phyloP scores from a whole-genome alignment of 2,329 filamentous ascomycete species.

The Botrytis porri region DNA sequence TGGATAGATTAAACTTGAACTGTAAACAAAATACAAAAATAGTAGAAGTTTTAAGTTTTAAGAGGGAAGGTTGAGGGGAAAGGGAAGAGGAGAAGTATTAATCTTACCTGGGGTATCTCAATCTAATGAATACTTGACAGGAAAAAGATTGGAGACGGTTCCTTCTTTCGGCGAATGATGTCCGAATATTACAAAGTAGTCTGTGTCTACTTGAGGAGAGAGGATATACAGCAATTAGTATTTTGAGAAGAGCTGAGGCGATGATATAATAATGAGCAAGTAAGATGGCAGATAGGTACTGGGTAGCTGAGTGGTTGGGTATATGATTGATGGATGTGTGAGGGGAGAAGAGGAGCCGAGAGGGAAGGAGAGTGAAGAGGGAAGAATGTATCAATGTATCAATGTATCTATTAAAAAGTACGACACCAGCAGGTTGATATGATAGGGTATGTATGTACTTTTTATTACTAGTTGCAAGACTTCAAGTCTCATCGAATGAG shows the following conservation, averaged over 20 bases:
- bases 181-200: neutral
- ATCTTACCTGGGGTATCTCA: slow-evolving; percentile 13
- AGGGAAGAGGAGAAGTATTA: neutral
- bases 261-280: neutral
- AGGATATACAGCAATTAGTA: neutral
- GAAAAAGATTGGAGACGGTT: neutral
- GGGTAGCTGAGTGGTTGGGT: too few species aligned
- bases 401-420: neutral
- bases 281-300: neutral
- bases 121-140: neutral
- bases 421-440: neutral
- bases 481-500: neutral
- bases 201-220: neutral
- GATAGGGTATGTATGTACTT: neutral
- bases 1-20: neutral
- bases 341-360: neutral
- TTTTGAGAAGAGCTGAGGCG: neutral
- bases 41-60: neutral
- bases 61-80: neutral
- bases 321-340: neutral
- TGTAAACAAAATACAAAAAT: neutral
- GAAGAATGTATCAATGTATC: neutral
- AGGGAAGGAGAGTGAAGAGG: neutral
- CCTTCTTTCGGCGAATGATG: slow-evolving; percentile 1
- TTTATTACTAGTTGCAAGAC: neutral